These are phyloP conservation scores for Trichoderma sp. DNA, from an alignment of 2,329 filamentous ascomycete genomes.

Conservation along the genomic window DNA sequence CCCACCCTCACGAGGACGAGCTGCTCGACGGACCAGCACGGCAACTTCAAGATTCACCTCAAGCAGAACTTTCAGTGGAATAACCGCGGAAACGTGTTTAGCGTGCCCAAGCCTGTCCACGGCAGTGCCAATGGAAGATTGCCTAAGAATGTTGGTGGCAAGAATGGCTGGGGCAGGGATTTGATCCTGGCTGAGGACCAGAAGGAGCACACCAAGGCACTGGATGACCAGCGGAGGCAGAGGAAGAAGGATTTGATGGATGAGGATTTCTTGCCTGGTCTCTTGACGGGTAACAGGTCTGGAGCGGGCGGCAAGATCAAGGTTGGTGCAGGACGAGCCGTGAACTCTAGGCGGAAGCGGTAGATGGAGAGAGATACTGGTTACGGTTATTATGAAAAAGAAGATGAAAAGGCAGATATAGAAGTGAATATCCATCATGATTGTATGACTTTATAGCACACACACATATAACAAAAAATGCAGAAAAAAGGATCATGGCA, in stretches of 20 bases:
- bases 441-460: background rate
- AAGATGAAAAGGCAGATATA: background rate
- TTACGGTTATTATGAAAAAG: background rate
- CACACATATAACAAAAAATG: no score
- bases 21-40: constrained; percentile 79
- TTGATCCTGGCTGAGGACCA: constrained; percentile 92
- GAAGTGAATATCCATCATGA: background rate
- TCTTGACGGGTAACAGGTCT: constrained; percentile 76
- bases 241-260: constrained; percentile 89
- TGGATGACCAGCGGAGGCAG: constrained; percentile 63
- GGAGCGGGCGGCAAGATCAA: constrained; percentile 67
- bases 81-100: constrained; percentile 87
- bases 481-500: background rate
- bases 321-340: constrained; percentile 81
- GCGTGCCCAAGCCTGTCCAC: constrained; percentile 84
- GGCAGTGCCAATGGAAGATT: constrained; percentile 78
- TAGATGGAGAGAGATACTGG: background rate
- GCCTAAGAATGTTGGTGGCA: constrained; percentile 69
- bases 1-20: constrained; percentile 80
- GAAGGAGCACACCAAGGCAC: constrained; percentile 78
- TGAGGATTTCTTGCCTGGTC: constrained; percentile 83
- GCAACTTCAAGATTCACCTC: constrained; percentile 81
- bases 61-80: constrained; percentile 98
- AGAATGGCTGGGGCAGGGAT: constrained; percentile 81
- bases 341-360: constrained; percentile 73